A percentile compares a stretch with the other conserved stretches of the same genome.
Evolutionary conservation across 306 rosid genomes (phyloP).

Genomic region (Vicia villosa): DNA sequence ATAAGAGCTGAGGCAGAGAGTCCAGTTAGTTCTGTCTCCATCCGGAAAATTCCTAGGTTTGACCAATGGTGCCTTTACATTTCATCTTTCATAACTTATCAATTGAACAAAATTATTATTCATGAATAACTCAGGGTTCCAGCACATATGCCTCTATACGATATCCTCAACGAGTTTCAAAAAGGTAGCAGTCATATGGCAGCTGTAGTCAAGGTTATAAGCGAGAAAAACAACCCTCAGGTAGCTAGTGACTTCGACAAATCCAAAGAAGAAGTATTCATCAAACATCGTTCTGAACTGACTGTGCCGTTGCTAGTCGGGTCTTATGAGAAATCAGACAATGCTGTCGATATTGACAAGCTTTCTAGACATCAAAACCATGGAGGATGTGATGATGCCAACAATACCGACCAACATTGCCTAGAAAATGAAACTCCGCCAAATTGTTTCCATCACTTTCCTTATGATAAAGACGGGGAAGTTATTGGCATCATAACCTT

Average conservation of each 20-base stretch:
- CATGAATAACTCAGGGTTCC: constrained; percentile 69
- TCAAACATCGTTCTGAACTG: constrained; percentile 49
- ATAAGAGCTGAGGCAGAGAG: constrained; percentile 96
- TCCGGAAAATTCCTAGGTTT: constrained; percentile 92
- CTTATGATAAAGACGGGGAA: constrained; percentile 80
- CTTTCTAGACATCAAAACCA: constrained; percentile 38
- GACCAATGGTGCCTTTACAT: constrained; percentile 22
- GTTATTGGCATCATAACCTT: constrained; percentile 92
- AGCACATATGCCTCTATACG: constrained; percentile 92
- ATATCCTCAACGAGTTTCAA: constrained; percentile 93
- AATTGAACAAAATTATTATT: constrained; percentile 25
- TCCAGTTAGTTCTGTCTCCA: constrained; percentile 58
- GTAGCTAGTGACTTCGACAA: constrained; percentile 47
- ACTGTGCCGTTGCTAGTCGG: constrained; percentile 64
- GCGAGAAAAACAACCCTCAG: constrained; percentile 51
- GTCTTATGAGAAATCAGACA: constrained; percentile 46
- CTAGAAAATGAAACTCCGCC: constrained; percentile 32
- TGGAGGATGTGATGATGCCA: neutral
- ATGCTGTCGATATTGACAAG: constrained; percentile 55
- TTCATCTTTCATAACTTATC: constrained; percentile 12
- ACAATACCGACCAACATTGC: constrained; percentile 36
- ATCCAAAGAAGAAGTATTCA: constrained; percentile 42
- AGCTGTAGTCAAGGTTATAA: constrained; percentile 75
- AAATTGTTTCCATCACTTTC: constrained; percentile 41
- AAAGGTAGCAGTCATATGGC: constrained; percentile 99